phyloP scores from a whole-genome alignment of 129 eudicot species.

The Lactuca saligna region DNA sequence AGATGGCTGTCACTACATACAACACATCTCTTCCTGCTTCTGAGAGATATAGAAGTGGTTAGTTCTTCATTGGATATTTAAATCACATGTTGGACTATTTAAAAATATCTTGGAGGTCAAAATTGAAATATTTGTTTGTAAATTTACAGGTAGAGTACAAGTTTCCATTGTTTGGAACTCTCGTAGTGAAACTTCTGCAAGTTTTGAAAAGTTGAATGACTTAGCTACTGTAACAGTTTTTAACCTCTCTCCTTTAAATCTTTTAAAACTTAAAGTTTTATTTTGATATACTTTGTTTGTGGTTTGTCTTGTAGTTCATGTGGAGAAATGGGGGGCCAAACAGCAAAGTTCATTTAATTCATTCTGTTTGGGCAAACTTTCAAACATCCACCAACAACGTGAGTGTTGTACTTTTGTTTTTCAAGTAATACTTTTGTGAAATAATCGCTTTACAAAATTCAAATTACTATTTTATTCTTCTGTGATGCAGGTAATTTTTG shows the following conservation, averaged over 20 bases:
- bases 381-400: slow-evolving; percentile 89
- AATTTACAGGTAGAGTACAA: slow-evolving; percentile 77
- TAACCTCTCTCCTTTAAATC: neutral
- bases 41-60: slow-evolving; percentile 89
- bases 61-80: slow-evolving; percentile 20
- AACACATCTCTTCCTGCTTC: slow-evolving; percentile 86
- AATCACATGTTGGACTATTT: slow-evolving; percentile 9
- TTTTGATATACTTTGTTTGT: neutral
- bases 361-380: slow-evolving; percentile 97
- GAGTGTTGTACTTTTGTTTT: slow-evolving; percentile 33
- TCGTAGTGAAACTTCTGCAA: slow-evolving; percentile 74
- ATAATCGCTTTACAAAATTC: neutral
- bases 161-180: slow-evolving; percentile 92
- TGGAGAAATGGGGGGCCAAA: slow-evolving; percentile 88
- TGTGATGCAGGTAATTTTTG: slow-evolving; percentile 75
- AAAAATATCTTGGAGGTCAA: slow-evolving; percentile 2
- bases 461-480: neutral
- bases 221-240: slow-evolving; percentile 63
- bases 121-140: neutral
- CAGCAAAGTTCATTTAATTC: slow-evolving; percentile 66
- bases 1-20: slow-evolving; percentile 98
- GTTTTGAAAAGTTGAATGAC: slow-evolving; percentile 55
- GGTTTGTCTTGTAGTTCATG: slow-evolving; percentile 52
- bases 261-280: neutral
- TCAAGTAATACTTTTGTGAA: neutral